These are phyloP conservation scores for Vitis labrusca DNA, from an alignment of 164 flowering plant species.

Conservation along the genomic window DNA sequence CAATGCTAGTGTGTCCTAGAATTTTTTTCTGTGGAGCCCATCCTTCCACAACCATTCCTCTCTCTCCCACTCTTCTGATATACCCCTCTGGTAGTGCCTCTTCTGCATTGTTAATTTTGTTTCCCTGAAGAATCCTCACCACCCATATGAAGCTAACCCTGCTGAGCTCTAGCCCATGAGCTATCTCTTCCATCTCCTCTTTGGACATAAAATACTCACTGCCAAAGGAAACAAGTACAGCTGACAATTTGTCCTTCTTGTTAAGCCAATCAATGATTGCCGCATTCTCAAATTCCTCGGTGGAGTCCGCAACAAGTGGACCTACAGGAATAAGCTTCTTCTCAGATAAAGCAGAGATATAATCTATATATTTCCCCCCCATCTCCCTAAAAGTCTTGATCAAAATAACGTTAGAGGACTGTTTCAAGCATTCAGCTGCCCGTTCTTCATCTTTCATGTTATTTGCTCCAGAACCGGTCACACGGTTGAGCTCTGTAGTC, in stretches of 20 bases:
- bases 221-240: constrained; percentile 13
- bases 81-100: constrained; percentile 22
- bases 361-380: constrained; percentile 12
- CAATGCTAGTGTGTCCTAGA: constrained; percentile 16
- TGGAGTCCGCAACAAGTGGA: constrained; percentile 8
- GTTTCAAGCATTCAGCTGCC: not conserved
- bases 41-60: constrained; percentile 14
- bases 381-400: constrained; percentile 14
- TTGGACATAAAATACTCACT: constrained; percentile 8
- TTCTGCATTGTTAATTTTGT: not conserved
- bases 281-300: not conserved
- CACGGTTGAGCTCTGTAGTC: too few species aligned
- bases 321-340: constrained; percentile 19
- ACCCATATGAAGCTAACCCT: constrained; percentile 27
- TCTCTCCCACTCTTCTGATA: constrained; percentile 11
- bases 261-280: not conserved
- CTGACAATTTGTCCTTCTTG: not conserved
- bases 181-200: constrained; percentile 19
- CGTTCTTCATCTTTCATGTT: not conserved
- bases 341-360: not conserved
- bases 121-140: constrained; percentile 18
- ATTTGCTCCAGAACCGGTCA: not conserved
- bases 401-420: constrained; percentile 6
- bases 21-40: constrained; percentile 29
- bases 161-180: constrained; percentile 23